Evolutionary conservation across 2,329 filamentous ascomycete genomes (phyloP), one percentile per base, ranked within the genome.

Genomic region (Cladosporium sp.): DNA sequence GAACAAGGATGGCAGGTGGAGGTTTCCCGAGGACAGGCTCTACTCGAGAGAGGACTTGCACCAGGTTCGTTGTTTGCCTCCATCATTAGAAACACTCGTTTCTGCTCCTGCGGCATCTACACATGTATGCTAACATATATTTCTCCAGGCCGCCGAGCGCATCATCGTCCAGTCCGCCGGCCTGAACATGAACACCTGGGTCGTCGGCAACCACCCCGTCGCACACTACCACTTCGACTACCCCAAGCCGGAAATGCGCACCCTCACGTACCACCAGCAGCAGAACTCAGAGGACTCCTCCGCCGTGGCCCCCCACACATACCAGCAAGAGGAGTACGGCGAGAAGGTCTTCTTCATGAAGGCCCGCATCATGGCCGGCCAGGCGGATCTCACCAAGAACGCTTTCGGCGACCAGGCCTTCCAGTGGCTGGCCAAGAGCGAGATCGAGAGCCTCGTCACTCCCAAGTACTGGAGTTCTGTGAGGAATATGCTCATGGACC

Each of bases 171-270:
- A 88, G 61, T 77, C 88, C 3, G 90, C 85, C 8, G 93, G 93
- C 52, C 73, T 87, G 54, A 94, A 98, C 77, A 97, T 98, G 91
- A 97, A 97, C 75, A 96, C 90, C 49, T 98, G 93, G 91, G 82
- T 97, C 59, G 87, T 98, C 45, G 92, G 90, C 53, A 90, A 90
- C 61, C 86, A 86, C 52, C 93, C 93, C 9, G 80, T 96, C 52
- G 92, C 91, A 20, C 86, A 96, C 71, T 72, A 86, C 63, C 76
- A 87, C 58, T 73, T 73, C 54, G 72, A 81, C 55, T 77, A 75
- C 77, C 77, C 59, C 58, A 55, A 56, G 33, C 62, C 65, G 58
- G 46, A 55, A 55, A 57, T 38, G 53, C 49, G 39, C 29, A 33
- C 43, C 12, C 40, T 45, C 25, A 35, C 46, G 5, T 30, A 47